Conservation (phyloP, 1,284 basidiomycete genomes). For the Mycocalia duriaeana region DNA sequence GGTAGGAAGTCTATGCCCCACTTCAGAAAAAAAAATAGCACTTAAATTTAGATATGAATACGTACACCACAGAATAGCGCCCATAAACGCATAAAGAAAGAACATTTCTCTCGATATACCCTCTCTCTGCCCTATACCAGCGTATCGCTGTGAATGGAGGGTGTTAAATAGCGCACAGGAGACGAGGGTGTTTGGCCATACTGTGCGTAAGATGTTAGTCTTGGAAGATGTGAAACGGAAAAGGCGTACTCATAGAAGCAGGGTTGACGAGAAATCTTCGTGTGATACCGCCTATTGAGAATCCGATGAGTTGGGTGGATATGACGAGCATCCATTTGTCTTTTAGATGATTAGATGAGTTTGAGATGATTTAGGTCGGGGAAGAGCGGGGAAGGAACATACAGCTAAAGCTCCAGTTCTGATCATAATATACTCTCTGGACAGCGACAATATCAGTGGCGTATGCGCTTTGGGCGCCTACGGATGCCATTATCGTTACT, state of each 20-base stretch:
- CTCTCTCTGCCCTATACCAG: conserved; percentile 58
- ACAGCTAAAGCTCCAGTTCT: conserved; percentile 27
- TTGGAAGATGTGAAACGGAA: neutral
- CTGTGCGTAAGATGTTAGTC: conserved; percentile 23
- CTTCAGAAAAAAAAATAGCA: conserved; percentile 2
- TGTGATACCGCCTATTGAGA: conserved; percentile 60
- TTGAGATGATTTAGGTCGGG: neutral
- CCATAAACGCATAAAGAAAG: conserved; percentile 38
- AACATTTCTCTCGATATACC: conserved; percentile 73
- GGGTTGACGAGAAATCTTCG: conserved; percentile 70
- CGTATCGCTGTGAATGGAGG: conserved; percentile 57
- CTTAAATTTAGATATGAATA: too few relatives aligned
- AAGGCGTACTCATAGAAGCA: conserved; percentile 62
- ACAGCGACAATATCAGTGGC: conserved; percentile 63
- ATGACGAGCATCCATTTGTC: conserved; percentile 56
- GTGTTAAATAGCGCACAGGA: conserved; percentile 76
- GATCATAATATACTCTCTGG: conserved; percentile 53
- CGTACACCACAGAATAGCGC: conserved; percentile 59
- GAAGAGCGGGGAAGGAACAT: conserved; percentile 1
- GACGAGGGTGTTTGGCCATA: conserved; percentile 80
- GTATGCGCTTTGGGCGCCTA: conserved; percentile 53
- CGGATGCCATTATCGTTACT: conserved; percentile 69
- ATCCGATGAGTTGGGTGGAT: conserved; percentile 67
- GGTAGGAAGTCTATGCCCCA: conserved; percentile 43
- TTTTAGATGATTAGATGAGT: conserved; percentile 10